phyloP scores from a whole-genome alignment of 495 filamentous ascomycete species.

The Penicillium flavigenum region DNA sequence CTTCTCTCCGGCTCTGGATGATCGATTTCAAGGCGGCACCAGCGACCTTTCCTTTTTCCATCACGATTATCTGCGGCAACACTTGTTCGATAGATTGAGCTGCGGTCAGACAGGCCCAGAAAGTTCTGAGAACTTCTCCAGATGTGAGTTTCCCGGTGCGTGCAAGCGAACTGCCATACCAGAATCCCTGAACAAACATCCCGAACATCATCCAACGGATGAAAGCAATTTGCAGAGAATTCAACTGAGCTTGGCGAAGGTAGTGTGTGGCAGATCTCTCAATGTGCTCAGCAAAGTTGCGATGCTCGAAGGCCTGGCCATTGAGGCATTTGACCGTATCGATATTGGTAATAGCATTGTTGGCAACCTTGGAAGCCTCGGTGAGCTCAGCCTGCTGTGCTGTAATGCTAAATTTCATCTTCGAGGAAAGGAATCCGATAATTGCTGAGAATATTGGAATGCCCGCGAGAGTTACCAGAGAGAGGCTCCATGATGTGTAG shows the following conservation, averaged over 20 bases:
- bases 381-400: conserved; percentile 67
- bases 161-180: conserved; percentile 75
- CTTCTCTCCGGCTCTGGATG: conserved; percentile 25
- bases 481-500: conserved; percentile 79
- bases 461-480: conserved; percentile 74
- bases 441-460: conserved; percentile 66
- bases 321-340: conserved; percentile 89
- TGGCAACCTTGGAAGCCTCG: conserved; percentile 68
- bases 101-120: conserved; percentile 76
- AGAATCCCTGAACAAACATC: conserved; percentile 91
- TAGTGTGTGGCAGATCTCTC: conserved; percentile 62
- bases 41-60: conserved; percentile 80
- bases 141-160: conserved; percentile 52
- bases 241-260: conserved; percentile 62
- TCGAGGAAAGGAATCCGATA: conserved; percentile 56
- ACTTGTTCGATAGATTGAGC: conserved; percentile 71
- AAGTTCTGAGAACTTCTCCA: conserved; percentile 77
- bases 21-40: conserved; percentile 57
- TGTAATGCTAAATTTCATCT: conserved; percentile 64
- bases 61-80: conserved; percentile 68
- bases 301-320: conserved; percentile 66
- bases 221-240: conserved; percentile 68
- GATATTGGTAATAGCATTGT: conserved; percentile 67
- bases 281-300: conserved; percentile 61
- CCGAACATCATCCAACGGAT: conserved; percentile 70